These are phyloP conservation scores for Phyllosticta citriasiana DNA, from an alignment of 2,329 filamentous ascomycete species.

Conservation along the genomic window DNA sequence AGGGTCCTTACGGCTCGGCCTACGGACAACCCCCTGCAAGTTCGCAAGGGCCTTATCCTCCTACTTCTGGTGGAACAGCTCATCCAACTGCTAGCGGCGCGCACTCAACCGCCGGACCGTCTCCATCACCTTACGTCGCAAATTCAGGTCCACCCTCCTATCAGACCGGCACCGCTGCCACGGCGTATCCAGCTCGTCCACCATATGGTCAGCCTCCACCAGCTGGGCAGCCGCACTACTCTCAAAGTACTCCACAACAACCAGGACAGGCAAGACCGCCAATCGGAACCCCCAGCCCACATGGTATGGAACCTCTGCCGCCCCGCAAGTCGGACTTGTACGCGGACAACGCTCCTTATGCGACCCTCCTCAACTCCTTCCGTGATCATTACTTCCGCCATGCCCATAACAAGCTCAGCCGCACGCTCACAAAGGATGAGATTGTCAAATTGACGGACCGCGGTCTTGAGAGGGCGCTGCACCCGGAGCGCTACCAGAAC, in stretches of 20 bases:
- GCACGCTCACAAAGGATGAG: constrained; percentile 1
- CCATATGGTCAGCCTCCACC: neutral
- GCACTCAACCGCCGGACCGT: constrained; percentile 2
- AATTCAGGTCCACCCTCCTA: neutral
- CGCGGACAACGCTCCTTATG: constrained; percentile 1
- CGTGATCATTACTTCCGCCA: constrained; percentile 9
- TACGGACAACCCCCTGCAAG: constrained; percentile 1
- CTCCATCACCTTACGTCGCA: constrained; percentile 4
- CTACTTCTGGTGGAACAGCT: neutral
- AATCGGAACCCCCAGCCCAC: neutral
- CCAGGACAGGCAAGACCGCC: neutral
- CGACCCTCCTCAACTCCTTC: constrained; percentile 8
- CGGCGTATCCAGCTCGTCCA: constrained; percentile 1
- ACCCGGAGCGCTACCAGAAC: constrained; percentile 2
- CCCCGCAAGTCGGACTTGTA: constrained; percentile 6
- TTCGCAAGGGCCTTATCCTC: constrained; percentile 1
- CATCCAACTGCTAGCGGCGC: neutral
- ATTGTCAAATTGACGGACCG: constrained; percentile 7
- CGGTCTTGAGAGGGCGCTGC: constrained; percentile 6
- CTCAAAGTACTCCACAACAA: constrained; percentile 1
- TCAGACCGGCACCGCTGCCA: neutral
- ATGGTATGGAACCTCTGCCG: constrained; percentile 1
- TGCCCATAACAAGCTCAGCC: constrained; percentile 2
- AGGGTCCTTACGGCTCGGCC: constrained; percentile 4
- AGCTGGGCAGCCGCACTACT: neutral